These are phyloP conservation scores for Ustulina deusta DNA, from an alignment of 2,329 filamentous ascomycete species.

Conservation along the genomic window DNA sequence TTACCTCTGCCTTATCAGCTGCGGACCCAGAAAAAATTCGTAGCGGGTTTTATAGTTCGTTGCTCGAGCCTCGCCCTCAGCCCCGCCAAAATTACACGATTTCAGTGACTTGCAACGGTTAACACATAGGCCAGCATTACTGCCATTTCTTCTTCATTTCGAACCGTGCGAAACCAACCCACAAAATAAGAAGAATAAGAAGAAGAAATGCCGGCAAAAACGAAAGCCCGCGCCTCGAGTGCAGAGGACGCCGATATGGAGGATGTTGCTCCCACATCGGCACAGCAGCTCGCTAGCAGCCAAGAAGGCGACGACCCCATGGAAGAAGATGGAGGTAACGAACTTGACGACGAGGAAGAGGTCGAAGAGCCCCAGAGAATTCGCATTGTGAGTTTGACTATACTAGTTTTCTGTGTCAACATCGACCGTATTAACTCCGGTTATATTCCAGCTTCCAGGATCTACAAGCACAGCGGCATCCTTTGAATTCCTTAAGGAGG, in stretches of 20 bases:
- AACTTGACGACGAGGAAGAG: constrained; percentile 59
- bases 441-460: constrained; percentile 75
- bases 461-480: constrained; percentile 89
- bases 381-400: constrained; percentile 64
- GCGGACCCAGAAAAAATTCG: constrained; percentile 29
- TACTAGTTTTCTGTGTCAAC: constrained; percentile 12
- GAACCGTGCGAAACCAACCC: not conserved
- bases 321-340: constrained; percentile 50
- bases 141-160: not conserved
- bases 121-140: not conserved
- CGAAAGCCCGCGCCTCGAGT: constrained; percentile 38
- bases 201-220: constrained; percentile 45
- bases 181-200: not conserved
- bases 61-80: constrained; percentile 21
- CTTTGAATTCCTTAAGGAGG: constrained; percentile 93
- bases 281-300: constrained; percentile 57
- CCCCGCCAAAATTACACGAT: constrained; percentile 33
- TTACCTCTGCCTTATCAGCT: not conserved
- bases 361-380: constrained; percentile 69
- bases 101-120: constrained; percentile 15
- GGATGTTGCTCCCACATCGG: constrained; percentile 48
- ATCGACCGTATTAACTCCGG: constrained; percentile 28
- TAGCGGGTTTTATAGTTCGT: constrained; percentile 31
- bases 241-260: constrained; percentile 49
- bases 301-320: constrained; percentile 50